phyloP scores from a whole-genome alignment of 495 filamentous ascomycete species.

The Trichodelitschia bisporula region DNA sequence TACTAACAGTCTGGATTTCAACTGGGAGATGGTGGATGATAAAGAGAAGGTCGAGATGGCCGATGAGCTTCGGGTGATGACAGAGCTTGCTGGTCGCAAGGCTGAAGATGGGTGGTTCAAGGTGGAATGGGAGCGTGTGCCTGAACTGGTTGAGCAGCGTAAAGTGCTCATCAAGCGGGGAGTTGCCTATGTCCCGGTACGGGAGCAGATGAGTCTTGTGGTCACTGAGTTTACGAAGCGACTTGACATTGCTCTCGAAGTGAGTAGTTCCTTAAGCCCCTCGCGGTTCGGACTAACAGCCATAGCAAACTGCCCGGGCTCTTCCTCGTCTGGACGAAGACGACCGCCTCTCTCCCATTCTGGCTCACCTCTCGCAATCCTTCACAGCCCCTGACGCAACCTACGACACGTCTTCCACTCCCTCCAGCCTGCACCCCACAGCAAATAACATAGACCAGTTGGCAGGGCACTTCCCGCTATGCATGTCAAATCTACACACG shows the following conservation, averaged over 20 bases:
- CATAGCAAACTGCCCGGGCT: slow-evolving; percentile 59
- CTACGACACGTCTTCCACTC: slow-evolving; percentile 36
- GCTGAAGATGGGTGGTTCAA: slow-evolving; percentile 66
- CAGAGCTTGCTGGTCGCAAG: slow-evolving; percentile 20
- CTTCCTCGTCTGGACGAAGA: slow-evolving; percentile 90
- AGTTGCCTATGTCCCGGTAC: slow-evolving; percentile 74
- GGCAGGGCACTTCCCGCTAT: slow-evolving; percentile 70
- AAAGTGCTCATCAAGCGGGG: slow-evolving; percentile 53
- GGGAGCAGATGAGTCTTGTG: slow-evolving; percentile 70
- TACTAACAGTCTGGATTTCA: slow-evolving; percentile 47
- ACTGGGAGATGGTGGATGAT: slow-evolving; percentile 59
- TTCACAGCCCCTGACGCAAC: slow-evolving; percentile 74
- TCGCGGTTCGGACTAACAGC: not conserved
- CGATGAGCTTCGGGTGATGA: slow-evolving; percentile 24
- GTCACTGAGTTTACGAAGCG: slow-evolving; percentile 58
- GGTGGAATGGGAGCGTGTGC: slow-evolving; percentile 81
- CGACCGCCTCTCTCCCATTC: slow-evolving; percentile 79
- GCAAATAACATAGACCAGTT: slow-evolving; percentile 58
- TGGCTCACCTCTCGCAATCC: slow-evolving; percentile 75
- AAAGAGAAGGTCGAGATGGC: slow-evolving; percentile 39
- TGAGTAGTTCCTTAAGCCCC: slow-evolving; percentile 14
- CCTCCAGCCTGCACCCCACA: slow-evolving; percentile 50
- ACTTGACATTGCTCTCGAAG: slow-evolving; percentile 62
- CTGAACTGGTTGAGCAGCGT: slow-evolving; percentile 65
- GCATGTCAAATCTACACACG: slow-evolving; percentile 77